phyloP scores from a whole-genome alignment of 2,329 filamentous ascomycete species.

The Rosellinia necatrix region DNA sequence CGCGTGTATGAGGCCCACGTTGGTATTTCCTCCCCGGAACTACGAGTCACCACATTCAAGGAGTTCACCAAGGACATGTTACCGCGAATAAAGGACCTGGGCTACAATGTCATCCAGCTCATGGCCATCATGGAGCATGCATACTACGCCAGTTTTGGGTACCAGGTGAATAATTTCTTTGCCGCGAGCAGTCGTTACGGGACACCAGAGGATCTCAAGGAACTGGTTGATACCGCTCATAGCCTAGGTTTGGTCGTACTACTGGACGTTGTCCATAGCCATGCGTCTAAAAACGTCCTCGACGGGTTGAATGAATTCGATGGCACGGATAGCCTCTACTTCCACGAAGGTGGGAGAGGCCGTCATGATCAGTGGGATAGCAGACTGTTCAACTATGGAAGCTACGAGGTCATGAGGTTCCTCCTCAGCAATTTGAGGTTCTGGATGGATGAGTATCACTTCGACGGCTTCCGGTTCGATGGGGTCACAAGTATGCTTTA shows the following conservation, averaged over 20 bases:
- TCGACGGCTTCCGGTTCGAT: constrained; percentile 97
- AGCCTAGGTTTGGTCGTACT: constrained; percentile 87
- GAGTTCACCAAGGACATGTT: constrained; percentile 94
- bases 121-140: constrained; percentile 99
- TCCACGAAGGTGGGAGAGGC: constrained; percentile 84
- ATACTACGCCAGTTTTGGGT: constrained; percentile 98
- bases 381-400: constrained; percentile 94
- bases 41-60: constrained; percentile 90
- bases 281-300: constrained; percentile 95
- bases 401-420: constrained; percentile 94
- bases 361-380: constrained; percentile 95
- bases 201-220: constrained; percentile 90
- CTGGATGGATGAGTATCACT: constrained; percentile 98
- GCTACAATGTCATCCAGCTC: constrained; percentile 96
- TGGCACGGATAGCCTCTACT: constrained; percentile 92
- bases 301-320: constrained; percentile 97
- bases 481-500: constrained; percentile 99
- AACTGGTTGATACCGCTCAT: constrained; percentile 94
- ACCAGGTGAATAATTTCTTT: constrained; percentile 99
- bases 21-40: constrained; percentile 91
- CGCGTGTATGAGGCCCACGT: constrained; percentile 99
- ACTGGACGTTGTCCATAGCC: constrained; percentile 95
- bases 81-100: constrained; percentile 84
- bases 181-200: constrained; percentile 96
- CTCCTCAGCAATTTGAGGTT: constrained; percentile 92